Base-by-base conservation (phyloP, 169 alveolate genomes). In the Pseudocohnilembus persalinus region DNA sequence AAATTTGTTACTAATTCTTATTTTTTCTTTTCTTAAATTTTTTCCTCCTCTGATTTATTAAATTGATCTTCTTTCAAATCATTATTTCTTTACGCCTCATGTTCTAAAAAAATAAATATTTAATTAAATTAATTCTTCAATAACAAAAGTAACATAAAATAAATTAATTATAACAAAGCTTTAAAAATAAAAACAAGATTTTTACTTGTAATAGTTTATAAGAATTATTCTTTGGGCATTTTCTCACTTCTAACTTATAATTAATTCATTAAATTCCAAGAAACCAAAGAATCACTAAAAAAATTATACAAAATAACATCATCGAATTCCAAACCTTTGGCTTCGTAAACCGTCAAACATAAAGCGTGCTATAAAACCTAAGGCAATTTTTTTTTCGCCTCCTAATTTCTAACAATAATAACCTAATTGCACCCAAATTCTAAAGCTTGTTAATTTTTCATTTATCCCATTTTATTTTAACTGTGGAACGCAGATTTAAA, bases 251-350 rank as follows among this genome's bases (percentile, higher is more conserved):
- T 33, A 79, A 85, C 79, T 30, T 31, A 82, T 35, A 91, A 65
- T 79, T 88, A 90, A 49, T 88, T 91, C 26, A 92, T 73, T 0
- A 92, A 81, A 72, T 88, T 92, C 93, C 94, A 88, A 84, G 92
- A 89, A 29, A 91, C 83, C n/a, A 75, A 65, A 16, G 95, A 74
- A 87, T 94, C 97, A 24, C 85, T 78, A 81, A 96, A 96, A 92
- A 96, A 95, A 88, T 96, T 93, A 84, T 84, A 94, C 0, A 96
- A 76, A 34, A 96, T 92, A 0, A 96, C 97, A 83, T 94, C 97
- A 82, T 96, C 98, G 85, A 92, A 96, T 84, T 96, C 98, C 30
- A 96, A 88, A 27, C 98, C 98, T 88, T 96, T 96, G 0, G 97
- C 93, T 83, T 96, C 98, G 78, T 86, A 94, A 33, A 94, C 93